phyloP scores from a whole-genome alignment of 495 filamentous ascomycete genomes.

The Tuber umbilicatum region DNA sequence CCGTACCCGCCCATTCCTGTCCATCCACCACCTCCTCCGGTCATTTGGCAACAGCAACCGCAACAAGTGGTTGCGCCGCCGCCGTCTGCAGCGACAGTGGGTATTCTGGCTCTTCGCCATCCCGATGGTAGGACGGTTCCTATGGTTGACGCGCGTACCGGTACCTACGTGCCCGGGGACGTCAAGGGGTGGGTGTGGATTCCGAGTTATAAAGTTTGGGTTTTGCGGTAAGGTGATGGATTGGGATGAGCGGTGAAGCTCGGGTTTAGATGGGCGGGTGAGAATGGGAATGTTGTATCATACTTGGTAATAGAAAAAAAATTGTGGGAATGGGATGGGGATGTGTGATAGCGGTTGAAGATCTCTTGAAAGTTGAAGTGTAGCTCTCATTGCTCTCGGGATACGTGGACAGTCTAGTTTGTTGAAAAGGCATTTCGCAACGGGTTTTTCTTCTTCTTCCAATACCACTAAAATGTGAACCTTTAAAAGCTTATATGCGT shows the following conservation, averaged over 20 bases:
- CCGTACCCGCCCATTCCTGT: neutral
- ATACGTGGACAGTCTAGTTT: neutral
- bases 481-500: neutral
- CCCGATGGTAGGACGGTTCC: constrained; percentile 16
- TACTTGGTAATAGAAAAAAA: too few relatives aligned
- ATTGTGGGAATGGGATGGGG: neutral
- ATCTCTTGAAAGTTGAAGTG: neutral
- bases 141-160: constrained; percentile 10
- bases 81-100: neutral
- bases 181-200: constrained; percentile 20
- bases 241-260: too few relatives aligned
- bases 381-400: neutral
- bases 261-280: too few relatives aligned
- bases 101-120: constrained; percentile 14
- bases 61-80: neutral
- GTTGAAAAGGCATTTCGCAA: neutral
- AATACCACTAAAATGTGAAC: neutral
- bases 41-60: neutral
- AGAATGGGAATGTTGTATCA: too few relatives aligned
- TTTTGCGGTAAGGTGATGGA: neutral
- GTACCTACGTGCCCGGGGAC: constrained; percentile 20
- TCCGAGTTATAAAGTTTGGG: constrained; percentile 18
- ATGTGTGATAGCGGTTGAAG: neutral
- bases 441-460: neutral
- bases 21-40: neutral